Evolutionary conservation across 257 asterid genomes (phyloP), one percentile per base, ranked within the genome.

Genomic region (Mentha longifolia): DNA sequence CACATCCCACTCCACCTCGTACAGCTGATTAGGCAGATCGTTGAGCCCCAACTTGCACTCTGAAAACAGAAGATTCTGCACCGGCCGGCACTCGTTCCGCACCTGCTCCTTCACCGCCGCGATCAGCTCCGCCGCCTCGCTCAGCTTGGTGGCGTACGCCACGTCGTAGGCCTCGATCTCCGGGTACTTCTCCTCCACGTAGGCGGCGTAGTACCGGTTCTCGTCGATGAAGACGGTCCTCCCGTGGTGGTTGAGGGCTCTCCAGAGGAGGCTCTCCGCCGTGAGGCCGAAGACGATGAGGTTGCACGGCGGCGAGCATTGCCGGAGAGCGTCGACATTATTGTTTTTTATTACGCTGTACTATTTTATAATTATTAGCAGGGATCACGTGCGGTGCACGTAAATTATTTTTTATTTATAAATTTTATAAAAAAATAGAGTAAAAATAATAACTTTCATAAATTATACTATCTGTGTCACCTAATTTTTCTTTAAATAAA

Each of bases 1-100:
- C 14, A 91, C 85, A 31, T 91, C 97, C 98, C 98, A 93, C 8
- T 82, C 97, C 50, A 91, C 80, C 68, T 93, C 98, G 42, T 93
- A 93, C 41, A 93, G 75, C 71, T 91, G 96, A 73, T 93, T 93
- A 2, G 98, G 98, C 45, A 91, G 72, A 51, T 93, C 98, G 39
- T 93, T 93, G 1, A 93, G 71, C 57, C 95, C 98, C 0, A 93
- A 65, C 16, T 81, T 88, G 15, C 98, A 92, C 70, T 92, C 98
- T 0, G 98, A 92, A 75, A 92, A 92, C 15, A 92, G 17, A 5
- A 93, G 81, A 65, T 93, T 93, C 76, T 93, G 98, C 41, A 93
- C 98, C 0, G 98, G 98, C 45, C 89, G 82, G 81, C 98, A 93
- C 70, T 93, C 98, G 46, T 89, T 89, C 1, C 57, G 31, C 0